Percentiles rank a stretch among this genome's conserved stretches.
These are phyloP conservation scores for Blastocystis sp. DNA, from an alignment of 352 stramenopile genomes.

Conservation along the genomic window DNA sequence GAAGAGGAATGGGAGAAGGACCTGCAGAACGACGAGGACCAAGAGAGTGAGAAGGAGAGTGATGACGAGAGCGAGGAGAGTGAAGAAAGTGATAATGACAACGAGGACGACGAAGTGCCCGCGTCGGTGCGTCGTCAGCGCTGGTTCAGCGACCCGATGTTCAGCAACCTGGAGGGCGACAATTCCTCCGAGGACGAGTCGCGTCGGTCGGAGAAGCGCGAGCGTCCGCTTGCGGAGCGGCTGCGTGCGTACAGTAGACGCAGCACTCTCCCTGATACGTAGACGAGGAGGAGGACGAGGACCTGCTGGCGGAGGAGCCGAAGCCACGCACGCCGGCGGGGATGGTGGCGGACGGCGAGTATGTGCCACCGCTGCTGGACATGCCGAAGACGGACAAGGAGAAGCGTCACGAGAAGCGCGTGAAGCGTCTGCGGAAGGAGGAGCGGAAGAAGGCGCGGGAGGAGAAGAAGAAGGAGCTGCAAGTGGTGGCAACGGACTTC, in stretches of 20 bases:
- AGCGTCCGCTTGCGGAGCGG: slow-evolving; percentile 44
- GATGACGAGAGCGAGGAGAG: slow-evolving; percentile 44
- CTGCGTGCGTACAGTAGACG: slow-evolving; percentile 33
- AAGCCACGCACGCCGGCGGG: not conserved
- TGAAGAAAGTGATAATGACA: slow-evolving; percentile 43
- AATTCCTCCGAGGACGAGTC: slow-evolving; percentile 64
- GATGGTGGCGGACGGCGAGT: not conserved
- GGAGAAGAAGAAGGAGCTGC: slow-evolving; percentile 55
- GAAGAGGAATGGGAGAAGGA: slow-evolving; percentile 35
- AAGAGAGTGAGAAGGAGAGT: not conserved
- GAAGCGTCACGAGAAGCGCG: slow-evolving; percentile 86
- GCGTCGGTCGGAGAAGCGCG: slow-evolving; percentile 19
- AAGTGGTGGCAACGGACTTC: slow-evolving; percentile 30
- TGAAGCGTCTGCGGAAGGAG: slow-evolving; percentile 75
- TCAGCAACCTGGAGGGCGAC: slow-evolving; percentile 62
- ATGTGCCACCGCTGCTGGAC: slow-evolving; percentile 57
- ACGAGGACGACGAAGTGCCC: not conserved
- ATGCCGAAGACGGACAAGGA: slow-evolving; percentile 97
- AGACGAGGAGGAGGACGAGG: slow-evolving; percentile 30
- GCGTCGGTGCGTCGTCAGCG: not conserved
- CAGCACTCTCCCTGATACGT: not conserved
- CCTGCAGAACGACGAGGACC: not conserved
- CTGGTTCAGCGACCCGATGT: slow-evolving; percentile 17
- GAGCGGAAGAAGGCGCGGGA: slow-evolving; percentile 55
- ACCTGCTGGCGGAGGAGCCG: not conserved